Evolutionary conservation across 225 moss, liverwort and hornwort species (phyloP), one percentile per base, ranked within the genome.

Genomic region (Takakia lepidozioides): DNA sequence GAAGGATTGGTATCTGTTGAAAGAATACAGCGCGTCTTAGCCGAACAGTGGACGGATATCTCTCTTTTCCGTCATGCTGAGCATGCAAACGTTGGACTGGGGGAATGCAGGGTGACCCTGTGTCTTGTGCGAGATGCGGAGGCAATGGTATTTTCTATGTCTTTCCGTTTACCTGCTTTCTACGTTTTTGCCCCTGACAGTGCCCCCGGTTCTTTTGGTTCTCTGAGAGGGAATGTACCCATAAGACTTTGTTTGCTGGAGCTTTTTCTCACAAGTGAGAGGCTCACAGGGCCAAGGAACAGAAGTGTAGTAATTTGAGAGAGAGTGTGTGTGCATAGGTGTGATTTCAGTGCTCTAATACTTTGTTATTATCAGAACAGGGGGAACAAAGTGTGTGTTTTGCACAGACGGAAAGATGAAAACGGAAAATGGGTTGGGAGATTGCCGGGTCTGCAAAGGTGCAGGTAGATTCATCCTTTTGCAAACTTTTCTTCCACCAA

Each of bases 371-470:
- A 3, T 49, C 56, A 39, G 46, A 21, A 46, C 76, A 95, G 90
- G 95, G 59, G 89, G 95, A 43, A 84, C 80, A 27, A 86, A 85
- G 48, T 95, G 95, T 55, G 86, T 95, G 21, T 90, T 95, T 47
- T 95, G 95, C 56, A 57, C 63, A 34, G 80, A 87, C 38, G 90
- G 90, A 8, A 90, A 87, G 52, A 90, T 95, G 95, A 95, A 75
- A 67, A 80, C 70, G 13, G 80, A 85, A 35, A 65, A 44, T 58
- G 81, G 95, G 17, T 56, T 71, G 6, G 58, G 71, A 29, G 82
- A 90, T 55, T 95, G 95, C 68, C 78, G 82, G 65, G 80, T 95
- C 60, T 95, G 95, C 69, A 98, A 40, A 85, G 90, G 90, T 69
- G 80, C 85, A 57, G 95, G 95, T 90, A 60, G 19, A n/a, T n/a